Evolutionary conservation across 768 basidiomycete genomes (phyloP), one percentile per base, ranked within the genome.

Genomic region (Rhodotorula babjevae): DNA sequence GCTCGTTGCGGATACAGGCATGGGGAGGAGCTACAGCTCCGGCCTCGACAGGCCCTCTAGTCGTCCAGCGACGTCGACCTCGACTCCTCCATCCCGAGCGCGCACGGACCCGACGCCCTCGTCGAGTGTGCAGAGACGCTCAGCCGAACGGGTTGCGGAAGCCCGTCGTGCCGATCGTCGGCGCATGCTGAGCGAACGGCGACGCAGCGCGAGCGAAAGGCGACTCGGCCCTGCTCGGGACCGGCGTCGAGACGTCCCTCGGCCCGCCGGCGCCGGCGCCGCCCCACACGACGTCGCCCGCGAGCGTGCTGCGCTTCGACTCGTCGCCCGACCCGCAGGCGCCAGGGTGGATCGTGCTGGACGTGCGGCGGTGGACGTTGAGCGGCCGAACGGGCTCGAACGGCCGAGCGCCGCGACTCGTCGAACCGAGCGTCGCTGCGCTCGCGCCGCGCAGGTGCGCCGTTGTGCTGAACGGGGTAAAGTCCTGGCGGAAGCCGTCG

Each of bases 81-180:
- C 36, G 36, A 36, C 36, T 9, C 5, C 4, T 36, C 36, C 36
- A 36, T 4, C 36, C 9, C 36, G 36, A 36, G 5, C 36, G 36
- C 36, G n/a, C n/a, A n/a, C n/a, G n/a, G n/a, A n/a, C n/a, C n/a
- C n/a, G n/a, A n/a, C 14, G 42, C 19, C 49, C 2, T 21, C 49
- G 21, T 19, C 49, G 25, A 50, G 49, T 50, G 49, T 16, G 21
- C 49, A 19, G 49, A 18, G 49, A 50, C 49, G 19, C 52, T 64
- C 63, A 67, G n/a, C 65, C 65, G 29, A 72, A 72, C 6, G 71
- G 71, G 62, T 72, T 72, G 27, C 65, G 42, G 62, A 72, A 72
- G 0, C 71, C 71, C 14, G 65, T 67, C 25, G 49, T 31, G 0
- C 71, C 65, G 40, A 72, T 72, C 61, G 62, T 63, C 49, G 65